Percentiles rank a stretch among this genome's conserved stretches.
These are phyloP conservation scores for Ceratocystis lukuohia DNA, from an alignment of 2,329 filamentous ascomycete genomes.

Conservation along the genomic window DNA sequence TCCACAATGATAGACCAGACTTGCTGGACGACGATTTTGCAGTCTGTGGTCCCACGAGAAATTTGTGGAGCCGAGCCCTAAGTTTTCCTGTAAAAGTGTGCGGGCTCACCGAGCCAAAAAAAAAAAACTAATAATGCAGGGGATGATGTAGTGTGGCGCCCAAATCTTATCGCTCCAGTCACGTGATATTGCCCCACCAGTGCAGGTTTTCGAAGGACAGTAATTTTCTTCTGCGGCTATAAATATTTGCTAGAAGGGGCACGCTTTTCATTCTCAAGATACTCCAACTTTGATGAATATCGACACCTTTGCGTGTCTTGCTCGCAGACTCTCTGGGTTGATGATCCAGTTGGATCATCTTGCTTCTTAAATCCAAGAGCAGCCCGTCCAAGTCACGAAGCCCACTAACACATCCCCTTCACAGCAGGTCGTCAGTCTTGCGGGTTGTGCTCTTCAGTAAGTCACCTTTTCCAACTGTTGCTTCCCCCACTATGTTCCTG, in stretches of 20 bases:
- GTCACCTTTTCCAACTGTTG: constrained; percentile 22
- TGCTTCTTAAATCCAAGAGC: background rate
- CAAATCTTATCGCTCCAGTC: background rate
- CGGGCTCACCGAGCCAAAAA: constrained; percentile 11
- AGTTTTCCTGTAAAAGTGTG: constrained; percentile 18
- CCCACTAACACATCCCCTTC: background rate
- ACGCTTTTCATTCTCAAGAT: background rate
- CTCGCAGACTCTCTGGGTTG: background rate
- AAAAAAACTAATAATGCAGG: background rate
- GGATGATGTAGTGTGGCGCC: background rate
- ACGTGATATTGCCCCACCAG: constrained; percentile 3
- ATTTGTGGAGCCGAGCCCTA: constrained; percentile 19
- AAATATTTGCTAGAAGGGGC: background rate
- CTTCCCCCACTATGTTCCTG: constrained; percentile 35
- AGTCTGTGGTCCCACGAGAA: constrained; percentile 17
- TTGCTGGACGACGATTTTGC: constrained; percentile 20
- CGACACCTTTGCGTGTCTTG: background rate
- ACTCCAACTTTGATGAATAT: background rate
- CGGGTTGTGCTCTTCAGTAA: constrained; percentile 15
- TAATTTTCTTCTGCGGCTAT: constrained; percentile 22
- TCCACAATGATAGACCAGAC: constrained; percentile 20
- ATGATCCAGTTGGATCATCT: background rate
- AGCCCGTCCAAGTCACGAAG: background rate
- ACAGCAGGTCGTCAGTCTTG: background rate
- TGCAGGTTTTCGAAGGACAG: constrained; percentile 24